Base-by-base conservation (phyloP, 2,329 filamentous ascomycete species). In the Fusarium sp. region DNA sequence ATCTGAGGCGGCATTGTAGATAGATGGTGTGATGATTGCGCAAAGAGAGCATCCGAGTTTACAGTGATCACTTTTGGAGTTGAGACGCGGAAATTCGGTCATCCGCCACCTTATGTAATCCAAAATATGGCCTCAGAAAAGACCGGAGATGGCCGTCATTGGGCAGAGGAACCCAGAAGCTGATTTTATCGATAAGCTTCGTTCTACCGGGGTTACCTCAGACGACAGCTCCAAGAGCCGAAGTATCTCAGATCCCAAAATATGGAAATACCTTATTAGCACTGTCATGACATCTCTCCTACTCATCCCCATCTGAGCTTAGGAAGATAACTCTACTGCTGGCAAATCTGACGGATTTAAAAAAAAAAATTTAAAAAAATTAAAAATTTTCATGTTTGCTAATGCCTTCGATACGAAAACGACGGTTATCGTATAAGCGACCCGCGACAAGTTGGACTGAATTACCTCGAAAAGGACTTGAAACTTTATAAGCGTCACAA, bases 1-100 rank as follows among this genome's bases (percentile, higher is more conserved):
- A 97, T 97, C 76, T 97, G 93, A 11, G 93, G 90, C 53, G 91
- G 90, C 88, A 96, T 94, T 53, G 49, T 60, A 63, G 35, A 49
- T 49, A 51, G 21, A 43, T 63, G 58, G 57, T 56, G 43, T 61
- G 66, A 67, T 65, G 48, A 42, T 49, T 56, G 62, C 62, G 54
- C 47, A 53, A 38, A 52, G 58, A 56, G 53, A 39, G 48, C 53
- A 53, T 21, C 49, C 36, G 33, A 27, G 42, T 63, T 54, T 57
- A 52, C 61, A 50, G 53, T 61, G 56, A 68, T 53, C 45, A 56
- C 58, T 66, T 69, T 68, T 68, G 60, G 61, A 55, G 66, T 69
- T 61, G 61, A 61, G 55, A 42, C 61, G 63, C 62, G 50, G 57
- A 70, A 70, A 65, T 65, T 65, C 55, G 53, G 63, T 67, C 67